Percentiles rank a stretch among this genome's conserved stretches.
Evolutionary conservation across 352 stramenopile genomes (phyloP).

Genomic region (Phytopythium oedochilum): DNA sequence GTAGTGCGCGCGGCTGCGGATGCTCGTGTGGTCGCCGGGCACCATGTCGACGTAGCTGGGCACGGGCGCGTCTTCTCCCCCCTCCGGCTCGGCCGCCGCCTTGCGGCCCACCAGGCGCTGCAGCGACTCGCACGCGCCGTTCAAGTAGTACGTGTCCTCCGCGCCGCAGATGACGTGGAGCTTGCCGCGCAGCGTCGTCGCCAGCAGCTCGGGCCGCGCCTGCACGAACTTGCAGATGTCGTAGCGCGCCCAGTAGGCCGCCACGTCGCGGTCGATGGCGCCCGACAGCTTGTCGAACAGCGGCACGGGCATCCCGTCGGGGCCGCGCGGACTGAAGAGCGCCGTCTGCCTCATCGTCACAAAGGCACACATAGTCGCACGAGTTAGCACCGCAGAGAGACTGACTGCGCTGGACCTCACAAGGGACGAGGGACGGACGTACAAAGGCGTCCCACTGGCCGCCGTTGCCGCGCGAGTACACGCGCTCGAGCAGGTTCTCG

Average conservation of each 20-base stretch:
- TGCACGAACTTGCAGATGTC: slow-evolving; percentile 61
- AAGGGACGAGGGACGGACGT: slow-evolving; percentile 17
- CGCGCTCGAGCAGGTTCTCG: slow-evolving; percentile 66
- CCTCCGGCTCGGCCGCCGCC: slow-evolving; percentile 3
- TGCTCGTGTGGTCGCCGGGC: slow-evolving; percentile 63
- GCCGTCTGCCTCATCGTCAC: too few species aligned
- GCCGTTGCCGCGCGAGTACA: slow-evolving; percentile 59
- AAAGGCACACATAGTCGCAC: neutral
- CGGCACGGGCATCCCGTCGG: slow-evolving; percentile 45
- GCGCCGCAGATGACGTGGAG: slow-evolving; percentile 67
- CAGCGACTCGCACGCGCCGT: slow-evolving; percentile 56
- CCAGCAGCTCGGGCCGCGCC: slow-evolving; percentile 28
- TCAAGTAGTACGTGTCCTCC: slow-evolving; percentile 78
- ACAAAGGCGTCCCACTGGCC: slow-evolving; percentile 79
- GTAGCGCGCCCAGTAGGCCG: slow-evolving; percentile 50
- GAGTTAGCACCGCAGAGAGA: slow-evolving; percentile 1
- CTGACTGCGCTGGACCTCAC: neutral
- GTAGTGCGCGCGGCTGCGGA: slow-evolving; percentile 67
- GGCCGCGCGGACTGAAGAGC: slow-evolving; percentile 52
- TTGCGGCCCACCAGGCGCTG: slow-evolving; percentile 42
- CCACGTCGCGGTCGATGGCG: slow-evolving; percentile 54
- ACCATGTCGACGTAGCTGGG: slow-evolving; percentile 68
- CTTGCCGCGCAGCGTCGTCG: slow-evolving; percentile 43
- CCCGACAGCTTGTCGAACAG: slow-evolving; percentile 75
- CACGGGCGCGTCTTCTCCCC: slow-evolving; percentile 20